Evolutionary conservation across 2,329 filamentous ascomycete genomes (phyloP), one percentile per base, ranked within the genome.

Genomic region (Rasamsonia emersonii): DNA sequence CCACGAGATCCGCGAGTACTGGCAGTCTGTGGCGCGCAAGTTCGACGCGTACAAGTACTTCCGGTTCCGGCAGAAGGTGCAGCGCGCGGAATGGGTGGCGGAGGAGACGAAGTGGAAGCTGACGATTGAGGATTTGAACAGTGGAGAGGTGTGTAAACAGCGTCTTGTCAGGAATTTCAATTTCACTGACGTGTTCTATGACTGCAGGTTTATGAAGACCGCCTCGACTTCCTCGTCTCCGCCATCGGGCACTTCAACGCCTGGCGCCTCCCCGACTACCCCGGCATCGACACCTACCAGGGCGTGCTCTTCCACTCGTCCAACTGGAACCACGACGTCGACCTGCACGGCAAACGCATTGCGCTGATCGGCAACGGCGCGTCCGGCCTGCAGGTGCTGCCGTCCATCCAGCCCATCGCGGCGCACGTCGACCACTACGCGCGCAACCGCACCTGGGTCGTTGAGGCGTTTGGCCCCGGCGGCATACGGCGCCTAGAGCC

Each of bases 371-470:
- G 75, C n/a, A 78, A 77, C 32, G 75, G 75, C 2, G 72, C 75
- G 4, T 73, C 68, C 4, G 75, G 74, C 1, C 68, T 79, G 16
- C 76, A 79, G 19, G 53, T 59, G 2, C 45, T 64, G 7, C 59
- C 61, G 0, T 56, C 54, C 1, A 50, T 64, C 24, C 59, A 65
- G 32, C 55, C 53, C 5, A 42, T 58, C 4, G 59, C 54, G 6
- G 41, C 41, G 1, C 69, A 63, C 2, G 58, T 82, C 0, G 75
- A 82, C 40, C 75, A 80, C 51, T 82, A 81, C 41, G 75, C 70
- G 1, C 64, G 79, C 7, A 77, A 71, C 43, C 70, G 64, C 18
- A 82, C 79, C 0, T 84, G 79, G 79, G 74, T 83, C 17, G 74
- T 78, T 0, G 67, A 72, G 2, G 73, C 74, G 0, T 79, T 76